Evolutionary conservation across 805 yeast genomes (phyloP).

Genomic region (Saccharomycopsis capsularis): DNA sequence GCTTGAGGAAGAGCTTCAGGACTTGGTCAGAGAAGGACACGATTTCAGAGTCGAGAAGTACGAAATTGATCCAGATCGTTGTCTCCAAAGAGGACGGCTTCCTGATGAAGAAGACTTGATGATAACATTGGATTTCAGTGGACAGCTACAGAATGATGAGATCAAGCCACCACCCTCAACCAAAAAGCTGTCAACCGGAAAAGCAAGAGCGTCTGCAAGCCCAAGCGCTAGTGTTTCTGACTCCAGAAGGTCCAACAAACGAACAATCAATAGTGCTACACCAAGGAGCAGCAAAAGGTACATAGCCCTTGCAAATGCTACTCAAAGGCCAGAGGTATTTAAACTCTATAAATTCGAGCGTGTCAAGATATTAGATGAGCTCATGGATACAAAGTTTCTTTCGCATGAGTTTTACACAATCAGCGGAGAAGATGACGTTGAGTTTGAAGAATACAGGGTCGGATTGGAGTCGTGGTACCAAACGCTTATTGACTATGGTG

Average conservation of each 20-base stretch:
- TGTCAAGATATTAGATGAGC: neutral
- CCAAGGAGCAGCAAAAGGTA: neutral
- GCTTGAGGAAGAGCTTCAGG: neutral
- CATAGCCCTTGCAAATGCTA: neutral
- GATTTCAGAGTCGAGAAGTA: neutral
- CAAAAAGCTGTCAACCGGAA: no score
- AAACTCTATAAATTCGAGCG: neutral
- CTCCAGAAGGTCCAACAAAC: no score
- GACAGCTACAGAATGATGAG: no score
- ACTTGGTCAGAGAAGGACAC: neutral
- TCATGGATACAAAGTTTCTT: neutral
- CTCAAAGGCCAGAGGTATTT: neutral
- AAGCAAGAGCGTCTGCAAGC: no score
- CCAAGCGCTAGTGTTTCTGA: neutral
- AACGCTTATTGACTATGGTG: constrained; percentile 4
- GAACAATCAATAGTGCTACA: neutral
- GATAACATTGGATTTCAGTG: neutral
- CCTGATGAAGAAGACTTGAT: neutral
- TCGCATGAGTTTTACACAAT: neutral
- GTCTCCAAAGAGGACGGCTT: neutral
- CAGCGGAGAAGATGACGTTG: constrained; percentile 7
- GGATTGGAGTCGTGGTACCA: constrained; percentile 11
- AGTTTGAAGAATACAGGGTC: neutral
- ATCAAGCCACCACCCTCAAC: no score
- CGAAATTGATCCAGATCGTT: neutral